These are phyloP conservation scores for Staphylotrichum tortipilum DNA, from an alignment of 495 filamentous ascomycete genomes.

Conservation along the genomic window DNA sequence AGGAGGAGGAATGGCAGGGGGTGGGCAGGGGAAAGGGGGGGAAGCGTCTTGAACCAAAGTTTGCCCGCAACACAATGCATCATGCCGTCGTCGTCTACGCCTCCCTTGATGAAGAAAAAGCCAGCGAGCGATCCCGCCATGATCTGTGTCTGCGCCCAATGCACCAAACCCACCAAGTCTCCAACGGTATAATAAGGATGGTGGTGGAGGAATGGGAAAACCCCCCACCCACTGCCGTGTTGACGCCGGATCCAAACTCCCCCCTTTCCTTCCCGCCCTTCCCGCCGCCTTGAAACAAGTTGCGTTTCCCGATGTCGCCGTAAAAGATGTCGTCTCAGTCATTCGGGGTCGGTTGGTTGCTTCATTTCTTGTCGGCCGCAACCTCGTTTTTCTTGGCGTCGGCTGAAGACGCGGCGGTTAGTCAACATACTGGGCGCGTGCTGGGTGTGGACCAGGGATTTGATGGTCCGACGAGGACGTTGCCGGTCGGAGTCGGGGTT, in stretches of 20 bases:
- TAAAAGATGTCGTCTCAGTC: slow-evolving; percentile 5
- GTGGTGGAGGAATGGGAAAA: no score
- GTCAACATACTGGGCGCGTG: no score
- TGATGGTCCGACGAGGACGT: no score
- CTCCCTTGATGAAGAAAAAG: neutral
- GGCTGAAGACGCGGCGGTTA: slow-evolving; percentile 27
- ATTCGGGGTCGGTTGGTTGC: neutral
- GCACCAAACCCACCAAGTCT: no score
- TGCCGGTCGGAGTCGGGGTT: neutral
- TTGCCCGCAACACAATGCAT: neutral
- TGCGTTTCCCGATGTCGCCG: neutral
- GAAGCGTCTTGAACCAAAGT: no score
- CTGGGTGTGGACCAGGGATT: no score
- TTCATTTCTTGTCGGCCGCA: slow-evolving; percentile 28
- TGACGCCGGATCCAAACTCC: neutral
- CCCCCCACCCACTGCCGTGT: no score
- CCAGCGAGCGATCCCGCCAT: neutral
- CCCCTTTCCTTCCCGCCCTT: no score
- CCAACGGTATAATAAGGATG: neutral
- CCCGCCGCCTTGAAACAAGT: no score
- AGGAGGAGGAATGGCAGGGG: no score
- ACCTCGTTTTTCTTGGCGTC: slow-evolving; percentile 44
- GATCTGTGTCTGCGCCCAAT: neutral
- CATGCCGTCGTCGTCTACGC: slow-evolving; percentile 1
- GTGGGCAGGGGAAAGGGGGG: no score